Percentiles rank a stretch among this genome's conserved stretches.
phyloP scores from a whole-genome alignment of 2,329 filamentous ascomycete genomes.

The Diaporthe batatas region DNA sequence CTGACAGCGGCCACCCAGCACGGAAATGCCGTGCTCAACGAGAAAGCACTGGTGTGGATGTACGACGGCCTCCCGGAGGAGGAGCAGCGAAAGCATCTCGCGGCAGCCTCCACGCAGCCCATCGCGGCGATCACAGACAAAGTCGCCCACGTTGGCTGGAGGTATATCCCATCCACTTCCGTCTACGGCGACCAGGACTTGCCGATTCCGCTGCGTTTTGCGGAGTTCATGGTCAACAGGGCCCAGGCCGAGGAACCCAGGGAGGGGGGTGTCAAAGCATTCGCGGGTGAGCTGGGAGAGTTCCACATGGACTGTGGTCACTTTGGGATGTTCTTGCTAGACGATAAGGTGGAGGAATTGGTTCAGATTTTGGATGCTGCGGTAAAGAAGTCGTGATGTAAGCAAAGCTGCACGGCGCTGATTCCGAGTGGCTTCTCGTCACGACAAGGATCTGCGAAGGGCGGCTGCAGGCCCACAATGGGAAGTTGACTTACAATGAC shows the following conservation, averaged over 20 bases:
- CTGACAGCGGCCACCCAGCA: background rate
- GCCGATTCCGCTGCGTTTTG: background rate
- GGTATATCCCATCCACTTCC: background rate
- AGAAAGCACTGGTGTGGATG: background rate
- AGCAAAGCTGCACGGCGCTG: background rate
- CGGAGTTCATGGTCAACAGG: constrained; percentile 12
- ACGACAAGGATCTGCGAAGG: background rate
- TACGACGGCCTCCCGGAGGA: constrained; percentile 4
- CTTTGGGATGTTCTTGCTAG: background rate
- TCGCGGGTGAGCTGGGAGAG: constrained; percentile 12
- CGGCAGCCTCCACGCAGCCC: background rate
- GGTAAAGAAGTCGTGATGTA: background rate
- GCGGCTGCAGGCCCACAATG: background rate
- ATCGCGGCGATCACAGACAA: background rate
- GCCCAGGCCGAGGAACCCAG: constrained; percentile 8
- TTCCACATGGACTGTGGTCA: constrained; percentile 17
- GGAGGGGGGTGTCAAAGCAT: background rate
- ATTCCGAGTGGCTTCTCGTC: background rate
- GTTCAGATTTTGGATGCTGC: constrained; percentile 10
- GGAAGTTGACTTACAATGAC: background rate
- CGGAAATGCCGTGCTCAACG: background rate
- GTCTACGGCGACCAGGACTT: background rate
- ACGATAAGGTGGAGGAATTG: constrained; percentile 4
- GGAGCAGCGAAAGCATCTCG: background rate
- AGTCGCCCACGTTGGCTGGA: background rate